Evolutionary conservation across 495 filamentous ascomycete species (phyloP).

Genomic region (Penicillium longicatenatum): DNA sequence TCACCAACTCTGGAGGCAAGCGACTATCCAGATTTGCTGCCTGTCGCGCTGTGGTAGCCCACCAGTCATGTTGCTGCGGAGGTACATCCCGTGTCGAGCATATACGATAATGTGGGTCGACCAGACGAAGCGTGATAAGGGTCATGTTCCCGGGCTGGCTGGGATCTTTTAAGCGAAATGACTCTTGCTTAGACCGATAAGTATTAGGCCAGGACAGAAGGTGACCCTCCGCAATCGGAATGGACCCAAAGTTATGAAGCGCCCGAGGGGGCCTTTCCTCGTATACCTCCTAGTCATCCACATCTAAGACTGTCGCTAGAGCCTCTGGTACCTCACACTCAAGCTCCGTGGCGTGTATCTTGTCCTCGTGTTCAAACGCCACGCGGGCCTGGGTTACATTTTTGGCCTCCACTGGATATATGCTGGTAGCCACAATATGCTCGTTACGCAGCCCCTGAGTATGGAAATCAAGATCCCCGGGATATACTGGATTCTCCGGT

Average conservation of each 20-base stretch:
- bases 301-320: too few relatives aligned
- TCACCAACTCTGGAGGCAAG: too few relatives aligned
- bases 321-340: too few relatives aligned
- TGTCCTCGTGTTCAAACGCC: too few relatives aligned
- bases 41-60: too few relatives aligned
- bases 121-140: slow-evolving; percentile 2
- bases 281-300: neutral
- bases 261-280: too few relatives aligned
- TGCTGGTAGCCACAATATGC: slow-evolving; percentile 15
- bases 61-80: slow-evolving; percentile 18
- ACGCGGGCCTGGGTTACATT: too few relatives aligned
- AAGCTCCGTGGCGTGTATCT: too few relatives aligned
- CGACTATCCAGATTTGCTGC: too few relatives aligned
- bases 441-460: slow-evolving; percentile 12
- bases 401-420: too few relatives aligned
- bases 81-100: slow-evolving; percentile 20
- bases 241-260: too few relatives aligned
- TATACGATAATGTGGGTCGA: slow-evolving; percentile 20
- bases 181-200: slow-evolving; percentile 4
- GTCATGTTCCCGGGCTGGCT: too few relatives aligned
- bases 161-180: slow-evolving; percentile 8
- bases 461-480: slow-evolving; percentile 4
- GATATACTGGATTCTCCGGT: slow-evolving; percentile 7
- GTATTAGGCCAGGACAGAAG: slow-evolving; percentile 14
- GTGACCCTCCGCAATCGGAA: slow-evolving; percentile 12